Conservation (phyloP, 1,284 basidiomycete species). For the Microbotryum silenes-acaulis region DNA sequence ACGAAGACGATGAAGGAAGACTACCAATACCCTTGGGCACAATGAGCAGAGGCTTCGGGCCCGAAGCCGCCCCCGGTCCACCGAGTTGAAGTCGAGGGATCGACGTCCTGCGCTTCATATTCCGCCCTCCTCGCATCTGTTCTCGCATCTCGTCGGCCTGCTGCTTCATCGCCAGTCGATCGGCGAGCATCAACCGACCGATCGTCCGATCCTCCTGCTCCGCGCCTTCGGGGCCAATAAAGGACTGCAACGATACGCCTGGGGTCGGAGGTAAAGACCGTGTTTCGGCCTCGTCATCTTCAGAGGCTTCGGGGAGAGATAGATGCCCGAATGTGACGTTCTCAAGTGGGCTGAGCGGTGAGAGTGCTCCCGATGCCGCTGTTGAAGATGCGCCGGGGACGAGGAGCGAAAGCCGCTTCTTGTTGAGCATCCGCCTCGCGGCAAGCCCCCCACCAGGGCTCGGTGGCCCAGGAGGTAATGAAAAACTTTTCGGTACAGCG, state of each 20-base stretch:
- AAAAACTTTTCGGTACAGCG: background rate
- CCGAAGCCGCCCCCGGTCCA: background rate
- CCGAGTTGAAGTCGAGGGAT: slow-evolving; percentile 25
- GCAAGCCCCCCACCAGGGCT: slow-evolving; percentile 20
- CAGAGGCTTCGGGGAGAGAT: background rate
- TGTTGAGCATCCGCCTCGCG: slow-evolving; percentile 27
- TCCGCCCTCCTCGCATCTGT: slow-evolving; percentile 27
- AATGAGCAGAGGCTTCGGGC: no score
- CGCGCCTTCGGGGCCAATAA: slow-evolving; percentile 26
- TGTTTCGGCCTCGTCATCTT: slow-evolving; percentile 17
- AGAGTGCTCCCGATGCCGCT: no score
- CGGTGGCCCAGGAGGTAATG: background rate
- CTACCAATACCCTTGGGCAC: background rate
- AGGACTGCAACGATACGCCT: slow-evolving; percentile 20
- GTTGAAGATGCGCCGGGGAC: slow-evolving; percentile 11
- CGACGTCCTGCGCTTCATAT: slow-evolving; percentile 27
- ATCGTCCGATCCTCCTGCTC: slow-evolving; percentile 28
- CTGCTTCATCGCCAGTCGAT: slow-evolving; percentile 11
- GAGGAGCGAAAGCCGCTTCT: slow-evolving; percentile 30
- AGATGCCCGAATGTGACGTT: slow-evolving; percentile 14
- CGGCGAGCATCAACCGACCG: slow-evolving; percentile 25
- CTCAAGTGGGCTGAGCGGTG: slow-evolving; percentile 9
- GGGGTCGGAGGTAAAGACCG: slow-evolving; percentile 28
- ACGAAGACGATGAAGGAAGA: slow-evolving; percentile 8
- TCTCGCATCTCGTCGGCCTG: slow-evolving; percentile 33